These are phyloP conservation scores for Pyricularia pennisetigena DNA, from an alignment of 2,329 filamentous ascomycete genomes.

Conservation along the genomic window DNA sequence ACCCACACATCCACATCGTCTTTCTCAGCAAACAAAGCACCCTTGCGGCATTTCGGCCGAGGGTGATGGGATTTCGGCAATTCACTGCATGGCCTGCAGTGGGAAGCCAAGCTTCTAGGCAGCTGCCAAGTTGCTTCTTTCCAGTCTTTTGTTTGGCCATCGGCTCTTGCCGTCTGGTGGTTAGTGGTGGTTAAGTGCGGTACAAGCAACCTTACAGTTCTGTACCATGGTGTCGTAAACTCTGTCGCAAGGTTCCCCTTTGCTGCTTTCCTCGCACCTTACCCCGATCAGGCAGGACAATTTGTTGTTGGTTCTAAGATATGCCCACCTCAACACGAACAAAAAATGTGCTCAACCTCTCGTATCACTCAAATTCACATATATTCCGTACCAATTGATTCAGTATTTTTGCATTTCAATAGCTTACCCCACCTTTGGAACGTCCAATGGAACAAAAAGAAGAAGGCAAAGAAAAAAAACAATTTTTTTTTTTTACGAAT, in stretches of 20 bases:
- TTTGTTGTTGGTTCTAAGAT: background rate
- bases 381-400: background rate
- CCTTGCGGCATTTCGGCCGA: background rate
- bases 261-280: background rate
- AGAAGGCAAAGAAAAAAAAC: no score
- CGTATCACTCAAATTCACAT: background rate
- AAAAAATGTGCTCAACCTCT: background rate
- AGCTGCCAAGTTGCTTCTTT: background rate
- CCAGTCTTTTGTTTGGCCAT: background rate
- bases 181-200: background rate
- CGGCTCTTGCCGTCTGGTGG: background rate
- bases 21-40: background rate
- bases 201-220: background rate
- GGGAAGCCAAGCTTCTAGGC: background rate
- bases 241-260: background rate
- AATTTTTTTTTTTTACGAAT: no score
- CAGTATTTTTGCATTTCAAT: background rate
- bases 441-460: background rate
- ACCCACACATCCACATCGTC: background rate
- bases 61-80: background rate
- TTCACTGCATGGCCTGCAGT: background rate
- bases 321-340: background rate
- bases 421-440: background rate
- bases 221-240: background rate
- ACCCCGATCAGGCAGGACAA: background rate